These are phyloP conservation scores for Oenanthe javanica DNA, from an alignment of 140 eudicot genomes.

Conservation along the genomic window DNA sequence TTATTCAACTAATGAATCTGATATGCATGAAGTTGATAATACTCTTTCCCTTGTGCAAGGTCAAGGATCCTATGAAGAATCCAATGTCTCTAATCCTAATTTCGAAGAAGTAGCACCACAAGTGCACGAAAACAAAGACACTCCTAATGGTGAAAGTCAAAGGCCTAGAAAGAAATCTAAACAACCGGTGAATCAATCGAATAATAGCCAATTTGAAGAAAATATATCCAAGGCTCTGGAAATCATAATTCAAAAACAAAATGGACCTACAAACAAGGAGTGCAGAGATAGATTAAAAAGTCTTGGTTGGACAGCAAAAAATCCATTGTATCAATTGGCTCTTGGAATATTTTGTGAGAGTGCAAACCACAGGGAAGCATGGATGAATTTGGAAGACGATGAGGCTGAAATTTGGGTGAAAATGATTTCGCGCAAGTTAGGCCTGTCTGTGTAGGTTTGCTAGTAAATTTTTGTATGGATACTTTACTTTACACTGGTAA, in stretches of 20 bases:
- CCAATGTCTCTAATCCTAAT: background rate
- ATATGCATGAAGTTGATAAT: background rate
- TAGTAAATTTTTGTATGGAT: background rate
- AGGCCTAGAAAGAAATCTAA: constrained; percentile 1
- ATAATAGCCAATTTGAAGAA: background rate
- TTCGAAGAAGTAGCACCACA: background rate
- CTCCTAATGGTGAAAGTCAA: background rate
- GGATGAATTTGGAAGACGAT: background rate
- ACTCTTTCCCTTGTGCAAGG: background rate
- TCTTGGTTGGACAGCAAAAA: background rate
- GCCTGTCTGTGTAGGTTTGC: background rate
- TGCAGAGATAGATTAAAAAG: background rate
- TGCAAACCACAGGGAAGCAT: background rate
- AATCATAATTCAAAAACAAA: background rate
- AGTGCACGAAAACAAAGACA: background rate
- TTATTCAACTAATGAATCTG: background rate
- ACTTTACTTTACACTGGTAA: background rate
- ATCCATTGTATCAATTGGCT: background rate
- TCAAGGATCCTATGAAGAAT: constrained; percentile 4
- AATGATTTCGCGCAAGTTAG: background rate
- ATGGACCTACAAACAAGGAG: background rate
- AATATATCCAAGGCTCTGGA: background rate
- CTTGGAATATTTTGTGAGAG: constrained; percentile 3
- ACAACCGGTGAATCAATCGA: background rate
- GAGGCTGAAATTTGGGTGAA: background rate